These are phyloP conservation scores for Colletotrichum tropicale DNA, from an alignment of 2,329 filamentous ascomycete genomes.

Conservation along the genomic window DNA sequence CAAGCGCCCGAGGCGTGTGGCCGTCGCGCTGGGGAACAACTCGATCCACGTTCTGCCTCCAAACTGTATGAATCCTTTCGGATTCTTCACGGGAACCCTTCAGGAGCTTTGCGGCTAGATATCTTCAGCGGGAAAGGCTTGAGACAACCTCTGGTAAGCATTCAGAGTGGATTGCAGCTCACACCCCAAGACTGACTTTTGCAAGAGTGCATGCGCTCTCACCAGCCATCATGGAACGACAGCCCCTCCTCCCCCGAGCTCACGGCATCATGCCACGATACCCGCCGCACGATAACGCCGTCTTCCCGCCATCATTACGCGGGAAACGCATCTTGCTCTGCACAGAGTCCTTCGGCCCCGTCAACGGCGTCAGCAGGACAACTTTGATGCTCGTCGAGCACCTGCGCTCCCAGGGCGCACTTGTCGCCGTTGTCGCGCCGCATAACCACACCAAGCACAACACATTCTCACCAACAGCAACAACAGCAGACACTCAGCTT, in stretches of 20 bases:
- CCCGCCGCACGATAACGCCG: conserved; percentile 40
- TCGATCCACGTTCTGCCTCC: neutral
- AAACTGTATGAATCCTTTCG: neutral
- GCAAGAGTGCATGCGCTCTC: neutral
- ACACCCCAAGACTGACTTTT: neutral
- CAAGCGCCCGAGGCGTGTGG: neutral
- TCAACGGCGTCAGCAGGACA: conserved; percentile 76
- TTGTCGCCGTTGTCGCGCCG: conserved; percentile 71
- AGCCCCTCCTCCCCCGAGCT: conserved; percentile 1
- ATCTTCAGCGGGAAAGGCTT: neutral
- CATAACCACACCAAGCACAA: conserved; percentile 59
- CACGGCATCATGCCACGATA: conserved; percentile 8
- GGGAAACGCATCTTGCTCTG: conserved; percentile 70
- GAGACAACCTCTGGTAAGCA: neutral
- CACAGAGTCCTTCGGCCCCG: conserved; percentile 74
- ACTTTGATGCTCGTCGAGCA: conserved; percentile 73
- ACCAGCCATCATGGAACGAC: neutral
- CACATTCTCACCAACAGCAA: conserved; percentile 52
- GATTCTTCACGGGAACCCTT: neutral
- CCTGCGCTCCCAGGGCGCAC: conserved; percentile 65
- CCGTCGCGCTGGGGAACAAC: too few species aligned
- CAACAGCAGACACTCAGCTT: conserved; percentile 24
- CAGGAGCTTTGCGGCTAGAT: neutral
- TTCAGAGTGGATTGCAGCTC: neutral
- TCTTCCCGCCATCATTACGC: conserved; percentile 53